phyloP scores from a whole-genome alignment of 2,329 filamentous ascomycete genomes.

The Didymella pinodella region DNA sequence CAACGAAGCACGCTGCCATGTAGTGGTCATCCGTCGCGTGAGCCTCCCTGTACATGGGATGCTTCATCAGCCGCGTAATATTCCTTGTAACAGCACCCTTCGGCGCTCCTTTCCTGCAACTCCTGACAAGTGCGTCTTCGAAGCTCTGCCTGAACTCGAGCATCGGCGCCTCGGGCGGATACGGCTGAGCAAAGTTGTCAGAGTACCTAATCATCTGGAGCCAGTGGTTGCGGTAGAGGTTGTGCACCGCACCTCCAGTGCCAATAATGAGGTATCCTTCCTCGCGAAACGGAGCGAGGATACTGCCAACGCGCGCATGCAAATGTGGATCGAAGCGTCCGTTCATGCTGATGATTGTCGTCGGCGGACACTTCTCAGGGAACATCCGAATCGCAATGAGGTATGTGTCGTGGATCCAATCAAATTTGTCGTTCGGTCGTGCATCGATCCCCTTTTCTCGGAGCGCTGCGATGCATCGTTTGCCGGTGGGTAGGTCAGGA shows the following conservation, averaged over 20 bases:
- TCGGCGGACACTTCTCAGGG: conserved; percentile 69
- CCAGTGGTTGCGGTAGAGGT: conserved; percentile 74
- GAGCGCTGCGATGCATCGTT: conserved; percentile 61
- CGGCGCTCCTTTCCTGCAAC: conserved; percentile 57
- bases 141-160: conserved; percentile 72
- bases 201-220: conserved; percentile 68
- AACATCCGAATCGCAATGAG: conserved; percentile 76
- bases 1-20: conserved; percentile 70
- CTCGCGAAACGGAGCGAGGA: conserved; percentile 63
- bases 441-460: conserved; percentile 63
- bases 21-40: conserved; percentile 76
- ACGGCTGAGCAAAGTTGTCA: conserved; percentile 69
- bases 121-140: conserved; percentile 65
- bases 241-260: conserved; percentile 72
- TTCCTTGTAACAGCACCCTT: conserved; percentile 58
- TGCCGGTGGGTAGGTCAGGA: conserved; percentile 64
- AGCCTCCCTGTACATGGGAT: conserved; percentile 70
- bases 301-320: conserved; percentile 65
- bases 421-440: conserved; percentile 62
- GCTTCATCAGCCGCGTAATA: conserved; percentile 71
- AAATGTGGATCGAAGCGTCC: conserved; percentile 64
- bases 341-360: conserved; percentile 66
- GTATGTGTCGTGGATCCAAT: conserved; percentile 78
- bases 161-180: conserved; percentile 66
- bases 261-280: conserved; percentile 66